phyloP scores from a whole-genome alignment of 306 rosid species.

The Glycine latifolia region DNA sequence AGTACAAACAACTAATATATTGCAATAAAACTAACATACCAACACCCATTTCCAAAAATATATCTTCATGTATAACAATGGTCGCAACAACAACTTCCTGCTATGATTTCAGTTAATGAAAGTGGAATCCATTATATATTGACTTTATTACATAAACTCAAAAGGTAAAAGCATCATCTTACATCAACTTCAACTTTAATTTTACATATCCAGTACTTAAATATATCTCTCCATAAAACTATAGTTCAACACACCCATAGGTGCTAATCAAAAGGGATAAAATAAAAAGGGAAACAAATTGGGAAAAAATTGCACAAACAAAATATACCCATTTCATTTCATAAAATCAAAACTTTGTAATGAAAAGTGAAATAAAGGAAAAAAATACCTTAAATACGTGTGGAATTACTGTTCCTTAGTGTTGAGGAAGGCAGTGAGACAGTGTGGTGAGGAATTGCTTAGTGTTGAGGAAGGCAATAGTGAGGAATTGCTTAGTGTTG shows the following conservation, averaged over 20 bases:
- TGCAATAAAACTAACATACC: conserved; percentile 54
- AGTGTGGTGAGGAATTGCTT: too few species aligned
- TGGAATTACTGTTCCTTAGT: too few species aligned
- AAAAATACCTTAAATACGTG: too few species aligned
- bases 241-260: neutral
- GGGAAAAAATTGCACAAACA: too few species aligned
- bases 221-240: neutral
- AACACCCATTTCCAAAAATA: conserved; percentile 82
- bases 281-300: too few species aligned
- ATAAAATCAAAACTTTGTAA: too few species aligned
- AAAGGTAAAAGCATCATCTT: neutral
- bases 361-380: too few species aligned
- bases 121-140: conserved; percentile 11
- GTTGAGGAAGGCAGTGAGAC: too few species aligned
- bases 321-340: too few species aligned
- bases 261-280: neutral
- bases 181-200: neutral
- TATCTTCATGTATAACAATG: conserved; percentile 86
- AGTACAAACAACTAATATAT: neutral
- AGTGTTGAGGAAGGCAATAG: too few species aligned
- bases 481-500: too few species aligned
- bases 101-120: conserved; percentile 24
- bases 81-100: conserved; percentile 94
- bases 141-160: neutral
- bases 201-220: conserved; percentile 14